These are phyloP conservation scores for Aspergillus eucalypticola DNA, from an alignment of 2,329 filamentous ascomycete genomes.

Conservation along the genomic window DNA sequence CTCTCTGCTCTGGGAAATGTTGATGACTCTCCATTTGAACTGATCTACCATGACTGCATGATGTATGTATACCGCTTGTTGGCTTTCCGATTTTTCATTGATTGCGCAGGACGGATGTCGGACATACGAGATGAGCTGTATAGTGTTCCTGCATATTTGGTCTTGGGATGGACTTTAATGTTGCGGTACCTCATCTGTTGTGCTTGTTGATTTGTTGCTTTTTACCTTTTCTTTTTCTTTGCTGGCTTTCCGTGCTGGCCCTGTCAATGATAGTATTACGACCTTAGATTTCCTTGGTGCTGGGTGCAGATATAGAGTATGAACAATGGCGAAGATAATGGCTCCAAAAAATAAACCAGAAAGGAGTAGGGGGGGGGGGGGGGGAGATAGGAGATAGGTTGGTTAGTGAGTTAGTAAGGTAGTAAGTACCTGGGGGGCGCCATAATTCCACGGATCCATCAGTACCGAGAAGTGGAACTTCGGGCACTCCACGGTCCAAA, in stretches of 20 bases:
- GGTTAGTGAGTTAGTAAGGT: not conserved
- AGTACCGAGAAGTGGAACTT: not conserved
- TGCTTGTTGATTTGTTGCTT: constrained; percentile 7
- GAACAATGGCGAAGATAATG: not conserved
- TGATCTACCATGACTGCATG: constrained; percentile 34
- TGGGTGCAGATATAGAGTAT: not conserved
- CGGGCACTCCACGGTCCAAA: not conserved
- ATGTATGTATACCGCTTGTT: constrained; percentile 39
- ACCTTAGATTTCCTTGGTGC: not conserved
- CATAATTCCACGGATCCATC: not conserved
- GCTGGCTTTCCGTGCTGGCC: not conserved
- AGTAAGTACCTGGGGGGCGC: not conserved
- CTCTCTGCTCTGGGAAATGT: constrained; percentile 13
- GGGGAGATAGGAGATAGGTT: not conserved
- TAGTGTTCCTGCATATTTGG: constrained; percentile 21
- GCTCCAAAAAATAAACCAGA: not conserved
- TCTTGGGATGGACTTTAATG: constrained; percentile 16
- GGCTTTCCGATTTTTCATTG: constrained; percentile 4
- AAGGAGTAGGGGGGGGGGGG: too few species aligned
- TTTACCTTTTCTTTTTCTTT: not conserved
- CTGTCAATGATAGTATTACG: not conserved
- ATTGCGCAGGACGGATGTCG: constrained; percentile 15
- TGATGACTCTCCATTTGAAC: constrained; percentile 15
- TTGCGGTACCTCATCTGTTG: constrained; percentile 4
- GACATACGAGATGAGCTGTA: constrained; percentile 23